A percentile compares a stretch with the other conserved stretches of the same genome.
Evolutionary conservation across 1,139 yeast genomes (phyloP).

Genomic region (Diutina sp.): DNA sequence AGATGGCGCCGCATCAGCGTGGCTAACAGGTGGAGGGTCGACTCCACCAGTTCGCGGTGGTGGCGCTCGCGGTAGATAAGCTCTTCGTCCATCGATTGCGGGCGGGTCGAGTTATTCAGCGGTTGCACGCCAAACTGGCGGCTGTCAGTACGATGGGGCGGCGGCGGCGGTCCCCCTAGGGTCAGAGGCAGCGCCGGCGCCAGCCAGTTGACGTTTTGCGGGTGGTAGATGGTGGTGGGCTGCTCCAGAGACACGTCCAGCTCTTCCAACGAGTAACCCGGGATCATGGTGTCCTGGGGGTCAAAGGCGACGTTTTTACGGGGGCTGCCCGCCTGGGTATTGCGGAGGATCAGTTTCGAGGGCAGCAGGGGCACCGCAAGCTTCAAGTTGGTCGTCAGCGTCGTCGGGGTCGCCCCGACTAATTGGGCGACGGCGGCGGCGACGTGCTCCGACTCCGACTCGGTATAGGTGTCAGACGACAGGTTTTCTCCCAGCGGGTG

Average conservation of each 20-base stretch:
- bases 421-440: not conserved
- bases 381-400: not conserved
- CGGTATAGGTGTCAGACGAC: not conserved
- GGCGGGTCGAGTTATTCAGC: not conserved
- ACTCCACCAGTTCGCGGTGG: not conserved
- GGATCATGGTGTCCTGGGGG: not conserved
- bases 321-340: slow-evolving; percentile 12
- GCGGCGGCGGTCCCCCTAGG: not conserved
- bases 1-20: slow-evolving; percentile 13
- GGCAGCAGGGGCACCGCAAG: slow-evolving; percentile 14
- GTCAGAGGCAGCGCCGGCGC: not conserved
- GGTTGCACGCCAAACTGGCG: not conserved
- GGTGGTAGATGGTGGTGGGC: slow-evolving; percentile 1
- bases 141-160: not conserved
- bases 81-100: not conserved
- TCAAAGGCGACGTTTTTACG: slow-evolving; percentile 17
- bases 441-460: not conserved
- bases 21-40: slow-evolving; percentile 25
- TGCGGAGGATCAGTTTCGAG: slow-evolving; percentile 27
- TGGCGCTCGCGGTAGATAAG: not conserved
- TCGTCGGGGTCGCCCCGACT: not conserved
- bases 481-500: not conserved
- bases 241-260: not conserved
- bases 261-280: not conserved
- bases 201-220: not conserved